Base-by-base conservation (phyloP, 352 stramenopile species). In the Globisporangium polare region DNA sequence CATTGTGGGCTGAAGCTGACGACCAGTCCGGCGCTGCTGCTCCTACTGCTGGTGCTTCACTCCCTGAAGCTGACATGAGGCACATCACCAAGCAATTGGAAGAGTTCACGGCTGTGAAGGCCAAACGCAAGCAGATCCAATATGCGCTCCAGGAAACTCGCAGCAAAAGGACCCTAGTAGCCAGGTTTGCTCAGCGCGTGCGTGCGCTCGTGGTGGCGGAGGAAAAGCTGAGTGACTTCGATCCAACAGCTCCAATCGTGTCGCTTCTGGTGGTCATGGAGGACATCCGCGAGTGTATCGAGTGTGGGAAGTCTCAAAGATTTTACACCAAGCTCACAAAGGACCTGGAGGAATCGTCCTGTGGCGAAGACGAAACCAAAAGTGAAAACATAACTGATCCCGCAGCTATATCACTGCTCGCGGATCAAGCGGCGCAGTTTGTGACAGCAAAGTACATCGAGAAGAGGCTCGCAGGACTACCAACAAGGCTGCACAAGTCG, bases 61-160 rank as follows among this genome's bases (percentile, higher is more conserved):
- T 57, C 2, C 26, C 52, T 17, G 63, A 69, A 31, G 45, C 68
- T 27, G 65, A 68, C 3, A 78, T 82, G 63, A 60, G 68, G 8
- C 63, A 60, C n/a, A 74, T 79, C 35, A 64, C 66, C 7, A 53
- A 60, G 0, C 68, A 80, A 17, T 41, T 79, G 2, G 52, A 69
- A 10, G 63, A 74, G 17, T 78, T 71, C 52, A 49, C 60, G 22
- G 24, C 58, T 1, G 51, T 72, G 41, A 55, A 63, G 15, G 29
- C 53, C 15, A 52, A 47, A 5, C 68, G 71, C 3, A 56, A 69
- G 22, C 58, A 69, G 15, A 24, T 71, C 9, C 58, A 71, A 18
- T 18, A 53, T 17, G 24, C 61, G 0, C 51, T 81, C 3, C n/a
- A 35, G 18, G 17, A 43, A 20, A 39, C 63, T 5, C 62, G 65